These are phyloP conservation scores for Ganoderma leucocontextum DNA, from an alignment of 1,284 basidiomycete species.

Conservation along the genomic window DNA sequence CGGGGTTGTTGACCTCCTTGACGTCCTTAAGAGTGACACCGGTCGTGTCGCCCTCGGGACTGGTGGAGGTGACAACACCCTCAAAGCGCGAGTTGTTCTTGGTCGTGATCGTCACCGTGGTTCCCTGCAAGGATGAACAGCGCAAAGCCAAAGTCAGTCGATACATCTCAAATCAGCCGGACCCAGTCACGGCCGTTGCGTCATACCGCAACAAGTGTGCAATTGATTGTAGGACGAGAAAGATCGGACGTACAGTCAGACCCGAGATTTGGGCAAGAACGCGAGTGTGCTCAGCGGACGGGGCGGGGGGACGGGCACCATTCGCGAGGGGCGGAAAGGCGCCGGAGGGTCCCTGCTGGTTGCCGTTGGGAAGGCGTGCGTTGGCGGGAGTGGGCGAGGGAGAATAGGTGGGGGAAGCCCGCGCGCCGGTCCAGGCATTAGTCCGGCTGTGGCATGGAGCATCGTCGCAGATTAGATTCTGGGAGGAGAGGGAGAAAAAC, in stretches of 20 bases:
- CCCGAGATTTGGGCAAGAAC: slow-evolving; percentile 68
- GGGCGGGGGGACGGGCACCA: slow-evolving; percentile 42
- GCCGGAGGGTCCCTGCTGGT: slow-evolving; percentile 46
- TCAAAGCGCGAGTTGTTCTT: slow-evolving; percentile 76
- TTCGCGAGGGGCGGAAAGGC: slow-evolving; percentile 62
- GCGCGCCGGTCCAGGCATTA: slow-evolving; percentile 68
- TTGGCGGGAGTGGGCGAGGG: slow-evolving; percentile 61
- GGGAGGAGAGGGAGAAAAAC: background rate
- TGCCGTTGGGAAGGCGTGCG: slow-evolving; percentile 57
- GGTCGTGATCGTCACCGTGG: slow-evolving; percentile 73
- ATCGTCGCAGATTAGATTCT: slow-evolving; percentile 20
- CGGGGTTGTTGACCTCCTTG: slow-evolving; percentile 69
- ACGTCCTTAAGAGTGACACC: slow-evolving; percentile 81
- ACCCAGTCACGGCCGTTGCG: slow-evolving; percentile 22
- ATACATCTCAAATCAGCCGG: slow-evolving; percentile 17
- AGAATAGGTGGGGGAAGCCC: slow-evolving; percentile 73
- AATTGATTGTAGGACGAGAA: background rate
- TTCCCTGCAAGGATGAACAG: slow-evolving; percentile 56
- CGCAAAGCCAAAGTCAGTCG: background rate
- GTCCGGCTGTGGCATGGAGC: slow-evolving; percentile 55
- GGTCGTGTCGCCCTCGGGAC: slow-evolving; percentile 67
- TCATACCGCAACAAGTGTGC: slow-evolving; percentile 11
- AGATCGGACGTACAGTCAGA: slow-evolving; percentile 60
- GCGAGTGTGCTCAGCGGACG: slow-evolving; percentile 57
- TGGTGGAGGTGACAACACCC: slow-evolving; percentile 71